Percentiles rank a stretch among this genome's conserved stretches.
phyloP scores from a whole-genome alignment of 164 flowering plant species.

The Chimonanthus salicifolius region DNA sequence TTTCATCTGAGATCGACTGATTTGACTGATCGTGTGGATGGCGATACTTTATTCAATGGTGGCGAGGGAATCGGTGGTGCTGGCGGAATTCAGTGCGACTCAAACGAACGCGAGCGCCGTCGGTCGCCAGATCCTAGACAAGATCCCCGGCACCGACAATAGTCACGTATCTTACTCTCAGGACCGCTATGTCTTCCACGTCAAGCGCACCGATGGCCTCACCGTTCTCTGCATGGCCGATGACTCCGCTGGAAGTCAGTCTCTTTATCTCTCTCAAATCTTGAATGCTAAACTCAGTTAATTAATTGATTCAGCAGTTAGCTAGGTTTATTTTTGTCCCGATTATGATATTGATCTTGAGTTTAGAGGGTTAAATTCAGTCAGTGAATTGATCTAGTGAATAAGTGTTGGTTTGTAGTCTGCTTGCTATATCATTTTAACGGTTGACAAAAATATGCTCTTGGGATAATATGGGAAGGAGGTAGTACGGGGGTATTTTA shows the following conservation, averaged over 20 bases:
- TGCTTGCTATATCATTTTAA: too few species aligned
- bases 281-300: too few species aligned
- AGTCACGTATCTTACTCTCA: slow-evolving; percentile 69
- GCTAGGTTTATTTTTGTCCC: background rate
- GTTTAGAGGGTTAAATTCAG: too few species aligned
- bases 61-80: slow-evolving; percentile 67
- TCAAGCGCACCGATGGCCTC: slow-evolving; percentile 79
- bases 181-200: slow-evolving; percentile 80
- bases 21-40: slow-evolving; percentile 25
- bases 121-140: slow-evolving; percentile 70
- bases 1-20: background rate
- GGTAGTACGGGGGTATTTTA: too few species aligned
- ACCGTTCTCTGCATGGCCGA: slow-evolving; percentile 90
- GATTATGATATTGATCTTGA: background rate
- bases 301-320: too few species aligned
- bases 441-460: too few species aligned
- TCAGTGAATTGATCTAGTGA: too few species aligned
- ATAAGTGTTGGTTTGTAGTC: too few species aligned
- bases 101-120: slow-evolving; percentile 61
- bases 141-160: slow-evolving; percentile 42
- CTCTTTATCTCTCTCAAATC: background rate
- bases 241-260: slow-evolving; percentile 57
- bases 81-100: slow-evolving; percentile 67
- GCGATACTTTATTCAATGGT: slow-evolving; percentile 69
- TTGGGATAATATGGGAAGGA: too few species aligned